phyloP scores from a whole-genome alignment of 179 eudicot genomes.

The Silene vulgaris region DNA sequence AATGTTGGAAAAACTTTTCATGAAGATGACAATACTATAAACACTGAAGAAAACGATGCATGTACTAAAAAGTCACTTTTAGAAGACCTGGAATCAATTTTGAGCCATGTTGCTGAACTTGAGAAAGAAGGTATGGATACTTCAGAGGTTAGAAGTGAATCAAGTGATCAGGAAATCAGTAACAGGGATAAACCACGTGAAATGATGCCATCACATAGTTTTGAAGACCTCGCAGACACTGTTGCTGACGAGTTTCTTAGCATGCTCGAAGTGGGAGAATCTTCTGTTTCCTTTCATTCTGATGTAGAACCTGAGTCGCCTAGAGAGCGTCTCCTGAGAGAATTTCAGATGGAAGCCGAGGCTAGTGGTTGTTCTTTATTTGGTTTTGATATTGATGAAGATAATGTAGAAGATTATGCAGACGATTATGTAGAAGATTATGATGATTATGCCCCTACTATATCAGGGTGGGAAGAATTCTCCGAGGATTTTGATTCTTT shows the following conservation, averaged over 20 bases:
- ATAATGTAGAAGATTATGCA: constrained; percentile 32
- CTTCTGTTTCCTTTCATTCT: constrained; percentile 49
- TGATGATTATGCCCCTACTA: constrained; percentile 38
- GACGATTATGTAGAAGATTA: constrained; percentile 36
- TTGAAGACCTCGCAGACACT: constrained; percentile 63
- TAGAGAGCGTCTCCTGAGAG: constrained; percentile 74
- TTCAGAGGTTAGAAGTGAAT: constrained; percentile 45
- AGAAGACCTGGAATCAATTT: constrained; percentile 62
- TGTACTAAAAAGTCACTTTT: constrained; percentile 52
- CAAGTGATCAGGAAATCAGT: constrained; percentile 29
- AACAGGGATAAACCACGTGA: constrained; percentile 30
- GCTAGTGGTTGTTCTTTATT: constrained; percentile 72
- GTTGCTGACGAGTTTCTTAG: constrained; percentile 75
- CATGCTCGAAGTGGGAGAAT: constrained; percentile 75
- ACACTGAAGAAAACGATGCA: constrained; percentile 32
- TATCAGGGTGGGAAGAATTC: constrained; percentile 39
- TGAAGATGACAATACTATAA: constrained; percentile 23
- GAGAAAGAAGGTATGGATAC: constrained; percentile 51
- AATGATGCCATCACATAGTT: constrained; percentile 43
- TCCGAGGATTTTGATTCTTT: constrained; percentile 32
- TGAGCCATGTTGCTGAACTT: constrained; percentile 45
- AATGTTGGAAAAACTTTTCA: constrained; percentile 16
- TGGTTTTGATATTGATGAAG: constrained; percentile 47
- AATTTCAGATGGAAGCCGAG: constrained; percentile 73
- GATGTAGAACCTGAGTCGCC: constrained; percentile 90